Evolutionary conservation across 1,284 basidiomycete species (phyloP), one percentile per base, ranked within the genome.

Genomic region (Leccinum pachyderme): DNA sequence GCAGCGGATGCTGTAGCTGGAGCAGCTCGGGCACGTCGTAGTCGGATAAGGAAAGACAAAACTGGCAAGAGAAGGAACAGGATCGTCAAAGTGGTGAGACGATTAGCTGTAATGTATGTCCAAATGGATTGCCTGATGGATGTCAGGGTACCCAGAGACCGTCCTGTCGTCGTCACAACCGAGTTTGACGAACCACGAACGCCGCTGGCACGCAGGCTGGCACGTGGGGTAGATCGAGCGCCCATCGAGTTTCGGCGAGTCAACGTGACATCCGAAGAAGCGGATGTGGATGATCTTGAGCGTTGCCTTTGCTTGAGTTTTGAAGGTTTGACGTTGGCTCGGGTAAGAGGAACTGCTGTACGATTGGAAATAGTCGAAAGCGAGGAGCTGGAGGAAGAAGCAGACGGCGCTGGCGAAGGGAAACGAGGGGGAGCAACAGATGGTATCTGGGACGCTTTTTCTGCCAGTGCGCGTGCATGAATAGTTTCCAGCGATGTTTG

Each of bases 21-120:
- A 18, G 59, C 64, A 11, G 59, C 59, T 12, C 58, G 61, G 53
- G 70, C 70, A 51, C 76, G 73, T 49, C 81, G 74, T 39, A 79
- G 61, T 31, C 81, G 78, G 31, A 87, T 63, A 22, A 81, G 54
- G 47, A 86, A 75, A 12, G 87, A 87, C 28, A 88, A 59, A 13
- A 86, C 41, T 3, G 88, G 86, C 4, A 90, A 68, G 2, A 89
- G 66, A 39, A 88, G 67, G 59, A 85, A 81, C 13, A 90, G 64
- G 5, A 86, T 55, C 45, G 83, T 60, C 46, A 86, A 73, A 0
- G 79, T 77, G 1, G 78, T 70, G 50, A 84, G 51, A 53, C 68
- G 69, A 70, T 81, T 65, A 37, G 73, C 65, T 2, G 77, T 77
- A 37, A 84, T 64, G 60, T 81, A 80, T 1, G 77, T 76, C 11